These are phyloP conservation scores for Eucalyptus polybractea DNA, from an alignment of 345 rosid species.

Conservation along the genomic window DNA sequence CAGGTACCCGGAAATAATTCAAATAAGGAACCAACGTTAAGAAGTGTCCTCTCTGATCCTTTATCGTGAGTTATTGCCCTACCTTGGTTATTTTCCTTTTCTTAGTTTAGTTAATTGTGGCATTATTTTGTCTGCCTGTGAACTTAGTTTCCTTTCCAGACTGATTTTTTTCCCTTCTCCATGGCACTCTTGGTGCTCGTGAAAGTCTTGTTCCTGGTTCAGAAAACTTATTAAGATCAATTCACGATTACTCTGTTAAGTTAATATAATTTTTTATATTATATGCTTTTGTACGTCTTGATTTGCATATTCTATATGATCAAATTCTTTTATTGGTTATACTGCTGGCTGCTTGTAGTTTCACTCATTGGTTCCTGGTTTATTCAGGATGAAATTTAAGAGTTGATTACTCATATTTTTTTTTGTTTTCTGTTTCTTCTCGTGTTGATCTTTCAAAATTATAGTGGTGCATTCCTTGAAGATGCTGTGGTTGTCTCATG, in stretches of 20 bases:
- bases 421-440: not conserved
- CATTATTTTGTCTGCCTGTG: not conserved
- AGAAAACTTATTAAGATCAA: not conserved
- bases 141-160: not conserved
- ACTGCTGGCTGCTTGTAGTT: not conserved
- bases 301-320: not conserved
- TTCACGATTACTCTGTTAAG: not conserved
- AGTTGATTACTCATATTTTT: not conserved
- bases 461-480: slow-evolving; percentile 92
- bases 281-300: not conserved
- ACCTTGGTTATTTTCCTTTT: not conserved
- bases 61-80: slow-evolving; percentile 64
- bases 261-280: not conserved
- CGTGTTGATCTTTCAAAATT: slow-evolving; percentile 4
- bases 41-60: slow-evolving; percentile 96
- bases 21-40: slow-evolving; percentile 76
- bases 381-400: not conserved
- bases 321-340: not conserved
- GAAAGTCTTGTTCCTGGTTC: not conserved
- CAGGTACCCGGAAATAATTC: slow-evolving; percentile 54
- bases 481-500: slow-evolving; percentile 91
- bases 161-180: not conserved
- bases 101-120: not conserved
- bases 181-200: not conserved
- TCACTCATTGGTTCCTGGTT: not conserved